A percentile compares a stretch with the other conserved stretches of the same genome.
Conservation (phyloP, 139 green algal genomes). For the Chlorokybus atmophyticus region DNA sequence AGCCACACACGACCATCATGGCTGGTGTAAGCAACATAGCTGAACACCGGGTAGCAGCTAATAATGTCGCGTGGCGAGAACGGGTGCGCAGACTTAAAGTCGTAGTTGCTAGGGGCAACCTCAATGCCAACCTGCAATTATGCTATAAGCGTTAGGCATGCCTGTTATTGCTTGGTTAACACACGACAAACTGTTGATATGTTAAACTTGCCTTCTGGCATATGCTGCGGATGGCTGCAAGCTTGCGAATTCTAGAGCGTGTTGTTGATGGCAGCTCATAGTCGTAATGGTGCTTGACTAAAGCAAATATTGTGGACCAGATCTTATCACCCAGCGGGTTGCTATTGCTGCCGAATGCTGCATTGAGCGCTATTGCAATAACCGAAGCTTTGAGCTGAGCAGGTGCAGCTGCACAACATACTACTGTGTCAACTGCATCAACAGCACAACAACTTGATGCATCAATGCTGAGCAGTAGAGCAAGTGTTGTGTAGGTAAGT, state of each 20-base stretch:
- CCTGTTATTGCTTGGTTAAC: neutral
- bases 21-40: too few species aligned
- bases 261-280: slow-evolving; percentile 4
- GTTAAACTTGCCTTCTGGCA: slow-evolving; percentile 29
- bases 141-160: neutral
- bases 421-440: too few species aligned
- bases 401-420: too few species aligned
- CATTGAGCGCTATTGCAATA: too few species aligned
- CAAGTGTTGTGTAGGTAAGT: too few species aligned
- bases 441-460: too few species aligned
- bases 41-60: slow-evolving; percentile 26
- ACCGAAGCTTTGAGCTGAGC: too few species aligned
- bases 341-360: too few species aligned
- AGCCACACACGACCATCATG: slow-evolving; percentile 24
- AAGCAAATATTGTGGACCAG: too few species aligned
- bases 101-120: slow-evolving; percentile 19
- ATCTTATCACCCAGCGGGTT: too few species aligned
- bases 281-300: slow-evolving; percentile 7
- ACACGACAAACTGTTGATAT: neutral
- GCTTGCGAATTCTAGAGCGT: slow-evolving; percentile 1
- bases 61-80: slow-evolving; percentile 27
- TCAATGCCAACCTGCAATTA: slow-evolving; percentile 29
- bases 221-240: slow-evolving; percentile 16
- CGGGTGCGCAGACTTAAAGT: slow-evolving; percentile 15
- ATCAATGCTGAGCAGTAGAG: too few species aligned